phyloP scores from a whole-genome alignment of 1,284 basidiomycete genomes.

The Rhizoctonia solani region DNA sequence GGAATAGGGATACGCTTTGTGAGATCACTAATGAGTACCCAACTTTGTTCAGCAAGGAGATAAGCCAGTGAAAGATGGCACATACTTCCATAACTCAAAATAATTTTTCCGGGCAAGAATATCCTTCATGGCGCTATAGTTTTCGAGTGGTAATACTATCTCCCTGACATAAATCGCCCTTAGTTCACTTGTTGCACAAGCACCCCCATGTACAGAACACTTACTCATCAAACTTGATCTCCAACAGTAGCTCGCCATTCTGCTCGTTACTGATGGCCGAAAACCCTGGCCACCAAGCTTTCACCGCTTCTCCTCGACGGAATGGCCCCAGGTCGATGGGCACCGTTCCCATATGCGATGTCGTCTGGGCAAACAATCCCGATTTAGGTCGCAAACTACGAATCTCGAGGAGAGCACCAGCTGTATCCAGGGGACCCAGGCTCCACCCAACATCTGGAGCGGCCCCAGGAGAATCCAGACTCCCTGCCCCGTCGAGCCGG shows the following conservation, averaged over 20 bases:
- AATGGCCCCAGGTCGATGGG: slow-evolving; percentile 69
- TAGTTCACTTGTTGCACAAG: background rate
- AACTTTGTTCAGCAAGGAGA: no score
- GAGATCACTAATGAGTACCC: background rate
- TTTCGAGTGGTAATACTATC: slow-evolving; percentile 25
- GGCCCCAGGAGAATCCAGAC: slow-evolving; percentile 1
- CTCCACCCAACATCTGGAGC: slow-evolving; percentile 10
- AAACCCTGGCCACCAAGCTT: slow-evolving; percentile 83
- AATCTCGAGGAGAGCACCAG: slow-evolving; percentile 14
- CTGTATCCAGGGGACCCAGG: background rate
- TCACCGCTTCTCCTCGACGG: slow-evolving; percentile 67
- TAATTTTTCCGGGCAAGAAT: slow-evolving; percentile 24
- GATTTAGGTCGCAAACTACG: slow-evolving; percentile 8
- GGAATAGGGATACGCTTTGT: slow-evolving; percentile 13
- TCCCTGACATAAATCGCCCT: slow-evolving; percentile 1
- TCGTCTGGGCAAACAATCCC: slow-evolving; percentile 34
- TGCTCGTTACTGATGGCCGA: slow-evolving; percentile 46
- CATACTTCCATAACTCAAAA: slow-evolving; percentile 28
- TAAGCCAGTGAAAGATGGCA: background rate
- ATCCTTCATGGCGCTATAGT: slow-evolving; percentile 26
- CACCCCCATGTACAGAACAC: slow-evolving; percentile 44
- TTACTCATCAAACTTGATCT: slow-evolving; percentile 74
- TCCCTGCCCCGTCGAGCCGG: slow-evolving; percentile 6
- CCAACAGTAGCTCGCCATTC: slow-evolving; percentile 73
- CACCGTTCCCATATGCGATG: slow-evolving; percentile 54